Base-by-base conservation (phyloP, 371 early-diverging fungal species). In the Conidiobolus coronatus region DNA sequence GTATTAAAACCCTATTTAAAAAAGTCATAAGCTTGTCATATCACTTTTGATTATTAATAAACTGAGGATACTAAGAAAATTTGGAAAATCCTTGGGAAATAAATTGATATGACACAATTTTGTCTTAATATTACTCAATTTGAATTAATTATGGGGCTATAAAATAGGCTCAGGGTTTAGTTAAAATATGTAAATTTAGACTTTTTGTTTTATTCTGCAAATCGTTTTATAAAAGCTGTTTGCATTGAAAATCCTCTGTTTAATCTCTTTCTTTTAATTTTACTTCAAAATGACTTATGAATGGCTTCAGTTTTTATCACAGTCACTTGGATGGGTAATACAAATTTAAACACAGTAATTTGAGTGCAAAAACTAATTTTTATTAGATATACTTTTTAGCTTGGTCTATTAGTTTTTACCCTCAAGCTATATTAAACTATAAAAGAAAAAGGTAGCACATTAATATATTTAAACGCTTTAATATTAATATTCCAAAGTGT, bases 351-450 rank as follows among this genome's bases (percentile, higher is more conserved):
- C n/a, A 19, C 9, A 23, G 34, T 12, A 9, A 6, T 36, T 36
- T 29, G 9, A 29, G 29, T 29, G 9, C 29, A 29, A 5, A 5
- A 29, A 29, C 29, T 17, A 40, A 18, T 62, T 29, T 52, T 66
- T 39, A 65, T 61, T 77, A 72, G 82, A 52, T 60, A 11, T 83
- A 81, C 60, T 79, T 81, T 55, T 43, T 63, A 5, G 78, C 81
- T 5, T 85, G 86, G 86, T 70, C 73, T 1, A 53, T 73, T 15
- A 66, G 66, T 55, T 83, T 83, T 54, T 86, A 80, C 50, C 81
- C 81, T 9, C 81, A 80, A 45, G 59, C 61, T 1, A 57, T 79
- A n/a, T 63, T 77, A 39, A 82, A 83, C 61, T 73, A 56, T 57
- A 56, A 50, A 23, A 71, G 79, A 9, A 75, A 76, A 48, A 66